Base-by-base conservation (phyloP, 2,329 filamentous ascomycete species). In the Talaromyces sp. region DNA sequence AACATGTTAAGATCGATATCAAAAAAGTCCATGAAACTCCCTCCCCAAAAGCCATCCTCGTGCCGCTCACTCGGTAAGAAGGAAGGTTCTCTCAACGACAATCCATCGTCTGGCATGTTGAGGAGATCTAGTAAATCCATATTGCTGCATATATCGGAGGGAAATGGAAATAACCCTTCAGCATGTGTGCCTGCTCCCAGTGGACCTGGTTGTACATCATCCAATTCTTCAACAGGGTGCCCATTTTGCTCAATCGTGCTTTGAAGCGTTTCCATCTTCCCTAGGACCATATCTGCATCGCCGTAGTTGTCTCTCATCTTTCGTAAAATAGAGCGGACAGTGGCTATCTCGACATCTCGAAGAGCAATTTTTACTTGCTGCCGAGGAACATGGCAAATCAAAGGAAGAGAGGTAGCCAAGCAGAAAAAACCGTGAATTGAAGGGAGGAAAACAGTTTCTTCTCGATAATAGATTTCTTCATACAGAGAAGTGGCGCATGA, bases 251-350 rank as follows among this genome's bases (percentile, higher is more conserved):
- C 57, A 32, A 53, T 27, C 7, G 30, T 52, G 19, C 39, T 33
- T 39, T 25, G 57, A 36, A 60, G 10, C 11, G n/a, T 60, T 11
- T 25, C 19, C 51, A 60, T 60, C n/a, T 60, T 60, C 10, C 22
- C 52, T 28, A 60, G 13, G 22, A 60, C 39, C 58, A 60, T 60
- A 25, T 39, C 36, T 25, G 58, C 58, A 32, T 56, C 58, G 9
- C 58, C 58, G 28, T 60, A 60, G n/a, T 32, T 55, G 22, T 47
- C 36, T 56, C 39, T 32, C 58, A 60, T 60, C 22, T 49, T 60
- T 10, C 57, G 28, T 53, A 60, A 32, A 30, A 60, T 27, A 30
- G 54, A 60, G 22, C 15, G 42, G 19, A 60, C 28, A 53, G 49
- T 60, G 51, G 33, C n/a, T 25, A 60, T 57, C 9, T 60, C 53